Conservation (phyloP, 306 rosid genomes). For the Crotalaria pallida region DNA sequence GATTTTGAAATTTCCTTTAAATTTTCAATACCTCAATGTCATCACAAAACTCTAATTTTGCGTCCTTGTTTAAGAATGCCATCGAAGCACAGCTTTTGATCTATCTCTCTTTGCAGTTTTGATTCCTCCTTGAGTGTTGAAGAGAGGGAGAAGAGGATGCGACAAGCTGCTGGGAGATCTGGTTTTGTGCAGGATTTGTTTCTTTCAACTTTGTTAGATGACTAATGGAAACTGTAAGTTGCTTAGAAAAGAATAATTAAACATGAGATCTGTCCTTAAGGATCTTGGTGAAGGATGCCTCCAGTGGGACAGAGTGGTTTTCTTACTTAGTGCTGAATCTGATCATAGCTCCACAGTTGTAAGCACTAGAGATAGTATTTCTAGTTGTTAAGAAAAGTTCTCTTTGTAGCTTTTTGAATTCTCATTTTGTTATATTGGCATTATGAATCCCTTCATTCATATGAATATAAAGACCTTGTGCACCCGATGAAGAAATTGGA, state of each 20-base stretch:
- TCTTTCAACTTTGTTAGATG: conserved; percentile 56
- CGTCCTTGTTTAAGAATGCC: neutral
- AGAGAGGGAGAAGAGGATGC: conserved; percentile 77
- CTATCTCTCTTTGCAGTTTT: conserved; percentile 49
- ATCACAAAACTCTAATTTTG: neutral
- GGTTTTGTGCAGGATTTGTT: conserved; percentile 88
- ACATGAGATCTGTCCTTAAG: conserved; percentile 29
- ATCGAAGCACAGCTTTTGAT: neutral
- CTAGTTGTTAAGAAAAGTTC: conserved; percentile 12
- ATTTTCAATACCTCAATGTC: neutral
- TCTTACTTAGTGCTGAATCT: conserved; percentile 20
- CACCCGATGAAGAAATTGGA: neutral
- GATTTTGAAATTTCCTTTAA: neutral
- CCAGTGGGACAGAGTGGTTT: conserved; percentile 31
- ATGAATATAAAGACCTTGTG: neutral
- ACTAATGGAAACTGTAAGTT: conserved; percentile 40
- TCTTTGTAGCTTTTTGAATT: conserved; percentile 20
- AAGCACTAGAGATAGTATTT: conserved; percentile 30
- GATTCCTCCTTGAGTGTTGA: conserved; percentile 83
- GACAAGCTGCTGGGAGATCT: conserved; percentile 81
- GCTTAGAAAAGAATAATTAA: conserved; percentile 24
- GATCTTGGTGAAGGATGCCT: conserved; percentile 28
- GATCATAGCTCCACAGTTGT: conserved; percentile 28
- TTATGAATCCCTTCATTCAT: conserved; percentile 16
- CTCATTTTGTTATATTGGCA: conserved; percentile 19